Evolutionary conservation across 495 filamentous ascomycete species (phyloP).

Genomic region (Copromyces sp.): DNA sequence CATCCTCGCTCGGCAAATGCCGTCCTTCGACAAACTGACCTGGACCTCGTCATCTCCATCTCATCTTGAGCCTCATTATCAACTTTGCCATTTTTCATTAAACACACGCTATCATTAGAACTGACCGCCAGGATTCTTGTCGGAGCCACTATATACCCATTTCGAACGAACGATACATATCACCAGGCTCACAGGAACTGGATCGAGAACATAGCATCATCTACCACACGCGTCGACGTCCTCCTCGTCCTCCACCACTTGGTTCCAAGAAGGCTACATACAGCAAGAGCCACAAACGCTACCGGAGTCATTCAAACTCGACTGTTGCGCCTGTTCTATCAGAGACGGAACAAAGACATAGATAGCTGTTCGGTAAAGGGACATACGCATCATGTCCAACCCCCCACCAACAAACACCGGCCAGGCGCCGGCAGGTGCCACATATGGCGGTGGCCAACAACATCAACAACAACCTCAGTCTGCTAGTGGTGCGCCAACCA

Average conservation of each 20-base stretch:
- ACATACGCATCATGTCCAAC: slow-evolving; percentile 13
- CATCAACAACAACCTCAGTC: slow-evolving; percentile 17
- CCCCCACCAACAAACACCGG: slow-evolving; percentile 5
- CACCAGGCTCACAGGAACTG: background rate
- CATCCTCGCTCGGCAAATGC: background rate
- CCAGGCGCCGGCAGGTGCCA: slow-evolving; percentile 8
- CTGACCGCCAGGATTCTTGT: background rate
- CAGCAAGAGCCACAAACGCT: background rate
- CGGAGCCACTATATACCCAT: background rate
- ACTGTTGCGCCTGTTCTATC: background rate
- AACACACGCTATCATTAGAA: background rate
- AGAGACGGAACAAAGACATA: background rate
- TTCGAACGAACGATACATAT: background rate
- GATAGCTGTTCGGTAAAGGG: background rate
- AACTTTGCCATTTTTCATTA: background rate
- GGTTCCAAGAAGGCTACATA: background rate
- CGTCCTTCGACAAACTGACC: background rate
- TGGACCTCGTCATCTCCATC: background rate
- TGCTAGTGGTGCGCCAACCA: slow-evolving; percentile 9
- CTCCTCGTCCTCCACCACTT: background rate
- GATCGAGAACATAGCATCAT: background rate
- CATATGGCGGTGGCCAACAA: slow-evolving; percentile 6
- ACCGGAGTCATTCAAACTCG: background rate
- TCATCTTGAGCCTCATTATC: background rate
- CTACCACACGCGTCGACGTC: background rate